A percentile compares a stretch with the other conserved stretches of the same genome.
Evolutionary conservation across 23 red algal genomes (phyloP).

Genomic region (Gracilaria domingensis): DNA sequence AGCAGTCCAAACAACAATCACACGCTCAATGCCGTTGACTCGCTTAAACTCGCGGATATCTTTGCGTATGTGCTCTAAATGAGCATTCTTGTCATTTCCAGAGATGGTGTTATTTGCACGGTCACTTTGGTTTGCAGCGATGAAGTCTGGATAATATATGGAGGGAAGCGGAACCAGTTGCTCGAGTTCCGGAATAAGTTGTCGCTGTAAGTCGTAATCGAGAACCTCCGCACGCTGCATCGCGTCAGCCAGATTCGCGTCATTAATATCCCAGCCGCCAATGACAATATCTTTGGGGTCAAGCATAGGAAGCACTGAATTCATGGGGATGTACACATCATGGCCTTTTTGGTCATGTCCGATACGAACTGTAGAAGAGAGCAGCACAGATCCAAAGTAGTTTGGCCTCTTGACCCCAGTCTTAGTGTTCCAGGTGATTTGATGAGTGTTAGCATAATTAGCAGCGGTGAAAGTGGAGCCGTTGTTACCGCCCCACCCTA

Average conservation of each 20-base stretch:
- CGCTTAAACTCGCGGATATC: constrained; percentile 92
- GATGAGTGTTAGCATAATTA: constrained; percentile 82
- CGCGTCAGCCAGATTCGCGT: constrained; percentile 83
- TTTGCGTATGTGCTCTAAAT: constrained; percentile 81
- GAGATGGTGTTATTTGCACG: constrained; percentile 91
- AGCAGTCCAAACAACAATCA: constrained; percentile 98
- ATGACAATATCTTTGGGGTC: constrained; percentile 94
- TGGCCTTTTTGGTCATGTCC: constrained; percentile 68
- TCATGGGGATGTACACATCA: constrained; percentile 91
- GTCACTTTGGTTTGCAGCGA: constrained; percentile 93
- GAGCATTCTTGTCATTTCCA: constrained; percentile 85
- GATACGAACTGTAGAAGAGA: constrained; percentile 91
- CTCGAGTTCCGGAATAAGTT: constrained; percentile 76
- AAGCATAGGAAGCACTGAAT: constrained; percentile 88
- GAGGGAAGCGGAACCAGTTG: constrained; percentile 80
- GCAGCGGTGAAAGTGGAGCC: constrained; percentile 92
- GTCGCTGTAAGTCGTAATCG: constrained; percentile 94
- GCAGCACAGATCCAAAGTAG: constrained; percentile 89
- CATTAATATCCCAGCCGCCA: constrained; percentile 97
- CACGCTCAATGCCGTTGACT: constrained; percentile 82
- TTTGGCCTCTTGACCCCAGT: constrained; percentile 77
- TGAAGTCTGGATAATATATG: constrained; percentile 94
- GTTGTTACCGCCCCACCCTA: constrained; percentile 98
- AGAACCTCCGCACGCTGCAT: constrained; percentile 92
- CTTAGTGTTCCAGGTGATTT: constrained; percentile 95